These are phyloP conservation scores for Colletotrichum higginsianum DNA, from an alignment of 2,329 filamentous ascomycete genomes.

Conservation along the genomic window DNA sequence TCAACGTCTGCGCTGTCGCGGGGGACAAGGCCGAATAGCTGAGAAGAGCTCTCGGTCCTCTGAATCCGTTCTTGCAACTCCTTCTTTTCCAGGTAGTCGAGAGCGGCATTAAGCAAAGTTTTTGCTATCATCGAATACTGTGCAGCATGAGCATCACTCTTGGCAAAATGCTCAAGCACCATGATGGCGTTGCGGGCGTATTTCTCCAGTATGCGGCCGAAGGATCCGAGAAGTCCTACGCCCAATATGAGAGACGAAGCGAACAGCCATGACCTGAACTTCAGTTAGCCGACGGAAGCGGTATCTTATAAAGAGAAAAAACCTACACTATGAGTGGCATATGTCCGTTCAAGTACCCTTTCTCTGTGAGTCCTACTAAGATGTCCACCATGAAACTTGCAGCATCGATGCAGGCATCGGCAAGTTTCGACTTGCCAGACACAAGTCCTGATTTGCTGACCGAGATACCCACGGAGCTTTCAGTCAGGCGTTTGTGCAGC, in stretches of 20 bases:
- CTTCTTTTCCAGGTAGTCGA: constrained; percentile 63
- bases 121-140: constrained; percentile 70
- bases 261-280: constrained; percentile 66
- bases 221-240: constrained; percentile 65
- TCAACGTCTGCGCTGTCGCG: constrained; percentile 44
- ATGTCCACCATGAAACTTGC: constrained; percentile 68
- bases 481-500: constrained; percentile 61
- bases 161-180: constrained; percentile 65
- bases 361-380: constrained; percentile 61
- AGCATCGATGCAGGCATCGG: constrained; percentile 70
- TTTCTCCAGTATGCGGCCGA: constrained; percentile 67
- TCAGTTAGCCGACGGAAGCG: not conserved
- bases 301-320: accelerated
- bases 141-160: constrained; percentile 63
- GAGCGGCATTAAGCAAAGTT: constrained; percentile 62
- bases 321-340: constrained; percentile 67
- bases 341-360: constrained; percentile 58
- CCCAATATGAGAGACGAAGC: constrained; percentile 67
- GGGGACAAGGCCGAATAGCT: constrained; percentile 66
- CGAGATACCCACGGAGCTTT: constrained; percentile 45
- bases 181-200: constrained; percentile 63
- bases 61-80: constrained; percentile 63
- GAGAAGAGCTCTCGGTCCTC: constrained; percentile 66
- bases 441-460: constrained; percentile 41
- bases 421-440: constrained; percentile 64